Base-by-base conservation (phyloP, 2,329 filamentous ascomycete genomes). In the Curvularia hawaiiensis region DNA sequence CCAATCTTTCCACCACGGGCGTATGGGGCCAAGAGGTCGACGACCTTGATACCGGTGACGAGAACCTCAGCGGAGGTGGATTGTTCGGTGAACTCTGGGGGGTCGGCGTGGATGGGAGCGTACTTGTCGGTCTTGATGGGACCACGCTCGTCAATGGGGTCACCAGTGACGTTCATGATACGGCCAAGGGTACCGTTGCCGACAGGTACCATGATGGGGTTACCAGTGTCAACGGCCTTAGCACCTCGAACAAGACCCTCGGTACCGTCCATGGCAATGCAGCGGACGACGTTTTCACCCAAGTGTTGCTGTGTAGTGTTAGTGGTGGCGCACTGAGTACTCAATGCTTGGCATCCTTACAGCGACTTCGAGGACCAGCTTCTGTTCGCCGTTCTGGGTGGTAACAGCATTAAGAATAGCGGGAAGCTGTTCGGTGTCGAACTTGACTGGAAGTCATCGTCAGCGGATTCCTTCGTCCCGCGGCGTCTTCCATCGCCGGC, bases 1-100 rank as follows among this genome's bases (percentile, higher is more conserved):
- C 95, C 95, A 88, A 99, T 99, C 90, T 99, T 99, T 89, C 95
- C 95, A 92, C 95, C 95, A 96, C 95, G 95, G 80, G 95, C 95
- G 83, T 99, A 99, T 77, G 95, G 95, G 75, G 95, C 95, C 77
- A 99, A 89, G 71, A 99, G 88, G 82, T 99, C 95, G 84, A 99
- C 95, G 81, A 99, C 95, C 90, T 99, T 99, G 88, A 99, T 99
- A 89, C 95, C 95, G 72, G 95, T 99, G 76, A 96, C 91, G 73
- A 99, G 88, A 82, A 99, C 89, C 85, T 99, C 95, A 74, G 95
- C 95, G 75, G 88, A 85, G 74, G 95, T 99, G 69, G 95, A 96
- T 86, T 99, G 95, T 78, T 99, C 95, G 71, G 86, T 85, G 87
- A 98, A 99, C 79, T 83, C 83, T 69, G 95, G 95, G 71, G 95